phyloP scores from a whole-genome alignment of 495 filamentous ascomycete species.

The Xeromyces bisporus region DNA sequence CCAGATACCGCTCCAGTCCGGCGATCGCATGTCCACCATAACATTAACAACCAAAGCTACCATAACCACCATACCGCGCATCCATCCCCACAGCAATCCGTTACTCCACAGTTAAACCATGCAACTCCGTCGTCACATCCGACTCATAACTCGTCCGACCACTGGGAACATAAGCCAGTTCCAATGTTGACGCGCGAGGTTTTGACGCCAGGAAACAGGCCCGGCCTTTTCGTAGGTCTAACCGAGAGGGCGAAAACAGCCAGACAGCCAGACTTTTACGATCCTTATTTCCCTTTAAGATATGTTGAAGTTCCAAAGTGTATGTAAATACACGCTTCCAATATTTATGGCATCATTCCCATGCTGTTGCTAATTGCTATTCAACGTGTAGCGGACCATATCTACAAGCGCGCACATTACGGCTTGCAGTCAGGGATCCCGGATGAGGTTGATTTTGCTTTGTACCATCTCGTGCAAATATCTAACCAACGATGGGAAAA shows the following conservation, averaged over 20 bases:
- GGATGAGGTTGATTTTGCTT: conserved; percentile 70
- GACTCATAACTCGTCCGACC: conserved; percentile 5
- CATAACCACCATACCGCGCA: neutral
- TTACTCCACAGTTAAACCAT: conserved; percentile 10
- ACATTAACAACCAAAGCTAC: too few relatives aligned
- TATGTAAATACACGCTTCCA: conserved; percentile 8
- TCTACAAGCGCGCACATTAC: conserved; percentile 69
- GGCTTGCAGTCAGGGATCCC: conserved; percentile 65
- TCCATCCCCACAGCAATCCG: conserved; percentile 18
- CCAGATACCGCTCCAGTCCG: conserved; percentile 27
- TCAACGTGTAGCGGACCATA: conserved; percentile 35
- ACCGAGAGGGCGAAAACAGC: conserved; percentile 14
- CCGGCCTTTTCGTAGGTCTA: conserved; percentile 16
- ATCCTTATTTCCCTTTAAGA: conserved; percentile 26
- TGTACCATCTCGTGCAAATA: conserved; percentile 88
- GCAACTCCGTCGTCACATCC: conserved; percentile 13
- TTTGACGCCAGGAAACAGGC: conserved; percentile 27
- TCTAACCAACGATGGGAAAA: conserved; percentile 90
- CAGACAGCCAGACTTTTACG: conserved; percentile 25
- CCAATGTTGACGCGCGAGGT: conserved; percentile 29
- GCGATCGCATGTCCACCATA: conserved; percentile 20
- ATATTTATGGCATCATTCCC: too few relatives aligned
- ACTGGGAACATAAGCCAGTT: conserved; percentile 17
- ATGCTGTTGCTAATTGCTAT: too few relatives aligned
- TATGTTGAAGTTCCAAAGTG: conserved; percentile 27